phyloP scores from a whole-genome alignment of 2,329 filamentous ascomycete species.

The Trichoderma simmonsii region DNA sequence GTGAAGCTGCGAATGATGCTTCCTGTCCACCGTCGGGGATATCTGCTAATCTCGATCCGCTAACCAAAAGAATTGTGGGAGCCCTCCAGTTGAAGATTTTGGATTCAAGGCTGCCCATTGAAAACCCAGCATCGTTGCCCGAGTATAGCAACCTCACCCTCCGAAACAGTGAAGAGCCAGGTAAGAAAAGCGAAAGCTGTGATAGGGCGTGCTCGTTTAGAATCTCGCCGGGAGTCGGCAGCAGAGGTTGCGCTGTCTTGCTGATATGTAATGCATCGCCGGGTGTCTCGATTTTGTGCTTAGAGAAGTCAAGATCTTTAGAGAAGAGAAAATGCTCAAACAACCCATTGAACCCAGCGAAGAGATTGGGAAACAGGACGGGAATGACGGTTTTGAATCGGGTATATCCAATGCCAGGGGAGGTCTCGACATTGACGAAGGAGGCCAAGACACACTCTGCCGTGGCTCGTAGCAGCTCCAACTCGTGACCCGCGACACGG shows the following conservation, averaged over 20 bases:
- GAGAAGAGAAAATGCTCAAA: conserved; percentile 77
- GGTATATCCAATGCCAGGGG: conserved; percentile 59
- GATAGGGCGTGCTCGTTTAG: conserved; percentile 62
- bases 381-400: conserved; percentile 61
- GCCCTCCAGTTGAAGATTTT: conserved; percentile 76
- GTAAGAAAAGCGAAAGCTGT: conserved; percentile 72
- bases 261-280: conserved; percentile 2
- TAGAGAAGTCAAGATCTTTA: conserved; percentile 65
- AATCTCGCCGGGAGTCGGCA: conserved; percentile 56
- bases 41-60: conserved; percentile 58
- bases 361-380: conserved; percentile 61
- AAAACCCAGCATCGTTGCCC: conserved; percentile 68
- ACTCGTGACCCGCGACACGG: conserved; percentile 52
- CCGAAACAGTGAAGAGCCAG: conserved; percentile 61
- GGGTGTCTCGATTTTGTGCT: conserved; percentile 37
- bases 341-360: conserved; percentile 63
- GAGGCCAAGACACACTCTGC: conserved; percentile 64
- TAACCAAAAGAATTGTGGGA: conserved; percentile 68
- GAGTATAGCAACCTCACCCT: conserved; percentile 66
- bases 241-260: conserved; percentile 45
- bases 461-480: conserved; percentile 57
- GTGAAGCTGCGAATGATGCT: conserved; percentile 55
- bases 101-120: conserved; percentile 72
- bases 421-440: conserved; percentile 63
- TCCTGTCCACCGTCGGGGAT: conserved; percentile 50